Conservation (phyloP, 2,329 filamentous ascomycete genomes). For the Biscogniauxia mediterranea region DNA sequence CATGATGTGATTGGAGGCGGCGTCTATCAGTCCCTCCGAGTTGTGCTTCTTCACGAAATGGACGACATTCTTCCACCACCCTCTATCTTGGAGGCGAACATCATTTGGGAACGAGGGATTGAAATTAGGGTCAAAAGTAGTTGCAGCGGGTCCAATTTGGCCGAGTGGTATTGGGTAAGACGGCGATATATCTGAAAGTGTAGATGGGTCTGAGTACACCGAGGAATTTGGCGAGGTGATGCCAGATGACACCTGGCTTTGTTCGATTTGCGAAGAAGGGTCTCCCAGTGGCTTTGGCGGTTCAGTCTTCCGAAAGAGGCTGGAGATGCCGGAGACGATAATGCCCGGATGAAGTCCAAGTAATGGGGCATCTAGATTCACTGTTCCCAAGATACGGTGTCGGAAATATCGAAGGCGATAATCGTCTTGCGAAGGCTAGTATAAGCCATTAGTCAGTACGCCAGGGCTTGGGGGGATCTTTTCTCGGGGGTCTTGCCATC, state of each 20-base stretch:
- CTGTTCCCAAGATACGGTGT: constrained; percentile 74
- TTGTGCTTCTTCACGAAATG: constrained; percentile 83
- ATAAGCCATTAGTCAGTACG: constrained; percentile 12
- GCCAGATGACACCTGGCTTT: constrained; percentile 14
- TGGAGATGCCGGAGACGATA: constrained; percentile 75
- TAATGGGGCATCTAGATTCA: constrained; percentile 84
- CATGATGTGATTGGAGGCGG: constrained; percentile 69
- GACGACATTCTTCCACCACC: constrained; percentile 64
- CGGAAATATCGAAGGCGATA: constrained; percentile 47
- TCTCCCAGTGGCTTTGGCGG: constrained; percentile 26
- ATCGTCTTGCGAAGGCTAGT: constrained; percentile 24
- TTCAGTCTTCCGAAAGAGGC: constrained; percentile 61
- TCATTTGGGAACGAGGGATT: constrained; percentile 78
- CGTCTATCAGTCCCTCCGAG: constrained; percentile 64
- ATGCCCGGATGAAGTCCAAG: constrained; percentile 88
- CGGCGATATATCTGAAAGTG: constrained; percentile 15
- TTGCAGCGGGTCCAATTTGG: constrained; percentile 15
- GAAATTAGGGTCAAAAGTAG: constrained; percentile 60
- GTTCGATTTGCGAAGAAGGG: constrained; percentile 12
- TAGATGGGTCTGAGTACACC: constrained; percentile 24
- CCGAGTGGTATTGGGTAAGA: constrained; percentile 15
- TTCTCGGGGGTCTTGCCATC: constrained; percentile 44
- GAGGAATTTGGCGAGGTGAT: constrained; percentile 23
- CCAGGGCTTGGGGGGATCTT: not conserved
- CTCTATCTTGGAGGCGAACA: constrained; percentile 63